A percentile compares a stretch with the other conserved stretches of the same genome.
Conservation (phyloP, 208 protist genomes). For the Spongospora subterranea region DNA sequence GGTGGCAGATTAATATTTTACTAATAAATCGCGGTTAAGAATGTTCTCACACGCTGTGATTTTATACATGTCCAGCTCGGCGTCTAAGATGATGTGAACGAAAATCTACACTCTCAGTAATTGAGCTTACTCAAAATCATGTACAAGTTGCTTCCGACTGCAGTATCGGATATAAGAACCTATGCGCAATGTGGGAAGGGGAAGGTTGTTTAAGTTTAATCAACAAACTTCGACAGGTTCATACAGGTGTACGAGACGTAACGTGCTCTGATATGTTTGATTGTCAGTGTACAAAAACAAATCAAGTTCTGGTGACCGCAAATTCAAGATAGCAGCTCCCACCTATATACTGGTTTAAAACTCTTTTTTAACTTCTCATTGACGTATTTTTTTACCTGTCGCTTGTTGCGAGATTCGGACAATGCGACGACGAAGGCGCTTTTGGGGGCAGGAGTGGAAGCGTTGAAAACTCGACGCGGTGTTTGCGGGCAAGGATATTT, state of each 20-base stretch:
- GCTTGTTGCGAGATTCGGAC: conserved; percentile 36
- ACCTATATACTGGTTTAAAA: background rate
- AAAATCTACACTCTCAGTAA: background rate
- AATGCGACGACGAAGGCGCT: conserved; percentile 30
- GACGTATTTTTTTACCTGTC: background rate
- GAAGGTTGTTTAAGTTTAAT: background rate
- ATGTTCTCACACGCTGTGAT: conserved; percentile 3
- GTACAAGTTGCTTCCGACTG: background rate
- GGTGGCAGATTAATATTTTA: background rate
- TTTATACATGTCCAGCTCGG: background rate
- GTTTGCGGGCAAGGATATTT: background rate
- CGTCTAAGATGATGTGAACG: background rate
- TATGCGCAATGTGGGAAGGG: background rate
- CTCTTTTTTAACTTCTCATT: background rate
- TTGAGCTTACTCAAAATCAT: conserved; percentile 4
- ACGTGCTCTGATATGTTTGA: background rate
- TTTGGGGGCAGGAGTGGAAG: background rate
- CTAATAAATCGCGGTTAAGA: background rate
- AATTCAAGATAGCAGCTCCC: background rate
- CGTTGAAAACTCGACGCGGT: background rate
- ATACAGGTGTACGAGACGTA: conserved; percentile 26
- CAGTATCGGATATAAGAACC: conserved; percentile 22
- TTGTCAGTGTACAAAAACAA: background rate
- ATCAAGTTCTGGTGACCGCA: conserved; percentile 36
- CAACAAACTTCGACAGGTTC: conserved; percentile 9